phyloP scores from a whole-genome alignment of 2,329 filamentous ascomycete genomes.

The Macrophomina pseudophaseolina region DNA sequence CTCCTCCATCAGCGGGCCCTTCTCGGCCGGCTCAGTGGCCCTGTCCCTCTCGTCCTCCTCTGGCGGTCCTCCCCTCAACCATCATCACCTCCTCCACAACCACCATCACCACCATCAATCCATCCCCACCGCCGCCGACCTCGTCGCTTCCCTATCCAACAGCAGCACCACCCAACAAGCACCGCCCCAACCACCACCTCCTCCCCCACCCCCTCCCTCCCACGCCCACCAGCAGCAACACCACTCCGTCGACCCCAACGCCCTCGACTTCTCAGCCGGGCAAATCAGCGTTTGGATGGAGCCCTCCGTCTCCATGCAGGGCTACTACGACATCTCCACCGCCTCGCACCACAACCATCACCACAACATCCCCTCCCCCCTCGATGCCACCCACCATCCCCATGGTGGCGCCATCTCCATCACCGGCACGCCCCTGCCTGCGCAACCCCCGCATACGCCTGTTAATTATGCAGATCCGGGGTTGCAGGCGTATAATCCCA shows the following conservation, averaged over 20 bases:
- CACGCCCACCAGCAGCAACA: not conserved
- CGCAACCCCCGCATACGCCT: constrained; percentile 13
- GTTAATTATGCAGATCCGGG: not conserved
- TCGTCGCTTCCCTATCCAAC: not conserved
- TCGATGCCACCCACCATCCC: too few relatives aligned
- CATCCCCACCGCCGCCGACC: constrained; percentile 6
- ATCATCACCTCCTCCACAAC: not conserved
- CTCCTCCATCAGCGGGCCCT: constrained; percentile 22
- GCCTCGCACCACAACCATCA: not conserved
- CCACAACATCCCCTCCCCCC: not conserved
- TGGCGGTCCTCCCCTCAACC: constrained; percentile 32
- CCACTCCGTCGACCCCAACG: constrained; percentile 36
- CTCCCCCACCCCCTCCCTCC: too few relatives aligned
- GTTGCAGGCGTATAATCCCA: constrained; percentile 17
- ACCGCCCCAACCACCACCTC: not conserved
- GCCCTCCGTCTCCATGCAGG: constrained; percentile 35
- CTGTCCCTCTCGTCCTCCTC: constrained; percentile 3
- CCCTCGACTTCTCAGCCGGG: constrained; percentile 48
- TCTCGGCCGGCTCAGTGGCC: constrained; percentile 5
- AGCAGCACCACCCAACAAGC: not conserved
- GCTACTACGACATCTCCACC: constrained; percentile 15
- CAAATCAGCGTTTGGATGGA: constrained; percentile 49
- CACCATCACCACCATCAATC: constrained; percentile 39
- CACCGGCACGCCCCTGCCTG: not conserved
- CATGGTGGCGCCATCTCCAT: not conserved